Percentiles rank a stretch among this genome's conserved stretches.
phyloP scores from a whole-genome alignment of 2,329 filamentous ascomycete species.

The Akanthomyces dipterigenus region DNA sequence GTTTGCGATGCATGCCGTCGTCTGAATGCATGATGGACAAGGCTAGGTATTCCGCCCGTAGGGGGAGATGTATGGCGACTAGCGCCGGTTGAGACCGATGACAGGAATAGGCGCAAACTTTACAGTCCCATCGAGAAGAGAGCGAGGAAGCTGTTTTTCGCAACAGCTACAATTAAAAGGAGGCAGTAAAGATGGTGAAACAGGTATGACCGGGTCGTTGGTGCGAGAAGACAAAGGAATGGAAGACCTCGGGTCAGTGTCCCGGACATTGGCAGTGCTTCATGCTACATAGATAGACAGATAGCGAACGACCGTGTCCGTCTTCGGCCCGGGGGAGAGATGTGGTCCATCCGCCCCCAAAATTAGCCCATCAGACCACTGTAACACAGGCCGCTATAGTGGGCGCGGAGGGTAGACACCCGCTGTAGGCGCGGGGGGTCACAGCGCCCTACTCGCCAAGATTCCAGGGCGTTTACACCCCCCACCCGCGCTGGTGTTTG shows the following conservation, averaged over 20 bases:
- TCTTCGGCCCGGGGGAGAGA: neutral
- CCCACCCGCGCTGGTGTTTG: too few species aligned
- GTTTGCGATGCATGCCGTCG: slow-evolving; percentile 50
- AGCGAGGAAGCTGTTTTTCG: neutral
- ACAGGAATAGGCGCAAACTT: neutral
- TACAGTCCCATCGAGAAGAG: slow-evolving; percentile 1
- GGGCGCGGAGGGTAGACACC: neutral
- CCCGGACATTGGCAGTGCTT: neutral
- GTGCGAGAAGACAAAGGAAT: neutral
- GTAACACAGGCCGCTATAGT: neutral
- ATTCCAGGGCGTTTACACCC: too few species aligned
- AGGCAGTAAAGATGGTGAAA: neutral
- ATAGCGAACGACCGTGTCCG: neutral
- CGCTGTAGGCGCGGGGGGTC: neutral
- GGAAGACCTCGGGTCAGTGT: slow-evolving; percentile 2
- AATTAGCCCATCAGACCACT: neutral
- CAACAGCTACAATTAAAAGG: neutral
- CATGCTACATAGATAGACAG: neutral
- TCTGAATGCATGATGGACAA: slow-evolving; percentile 35
- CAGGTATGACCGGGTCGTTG: neutral
- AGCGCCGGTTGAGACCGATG: neutral
- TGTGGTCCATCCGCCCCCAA: neutral
- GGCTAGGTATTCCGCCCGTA: neutral
- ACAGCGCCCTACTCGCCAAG: neutral
- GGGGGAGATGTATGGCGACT: slow-evolving; percentile 3